Base-by-base conservation (phyloP, 257 asterid species). In the Ajuga chamaepitys region DNA sequence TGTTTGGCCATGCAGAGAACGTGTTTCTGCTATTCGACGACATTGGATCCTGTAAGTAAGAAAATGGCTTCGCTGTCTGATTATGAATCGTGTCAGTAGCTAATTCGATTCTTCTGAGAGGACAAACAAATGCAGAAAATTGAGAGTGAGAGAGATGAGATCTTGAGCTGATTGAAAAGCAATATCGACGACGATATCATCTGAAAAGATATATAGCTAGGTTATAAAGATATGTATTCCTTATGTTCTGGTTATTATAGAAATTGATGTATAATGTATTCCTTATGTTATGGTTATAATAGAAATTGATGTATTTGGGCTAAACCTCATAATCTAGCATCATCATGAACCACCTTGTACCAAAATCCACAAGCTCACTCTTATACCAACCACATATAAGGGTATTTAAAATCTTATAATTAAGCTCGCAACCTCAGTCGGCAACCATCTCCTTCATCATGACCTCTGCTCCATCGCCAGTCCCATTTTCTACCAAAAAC, bases 31-130 rank as follows among this genome's bases (percentile, higher is more conserved):
- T 94, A 89, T 81, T 89, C 96, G 35, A 85, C 86, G 80, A 87
- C 97, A 86, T 93, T 93, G 6, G 97, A 96, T 17, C 96, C 99
- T 7, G 97, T 95, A 66, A 93, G 77, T 58, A 92, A 51, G 74
- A 92, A 92, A 92, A 92, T 16, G 99, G 96, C 70, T 86, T 88
- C 20, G 96, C 92, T 11, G 79, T 44, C 99, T 93, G 62, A 7
- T 56, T 22, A 52, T 18, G 25, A 52, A 52, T 7, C 57, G 11
- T 22, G 2, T 24, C 11, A 24, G 1, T 4, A 52, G 9, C 59
- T 30, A 30, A n/a, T n/a, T n/a, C n/a, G n/a, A n/a, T n/a, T n/a
- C n/a, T n/a, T n/a, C n/a, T 1, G 7, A 30, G 7, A n/a, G n/a
- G n/a, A n/a, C n/a, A n/a, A n/a, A n/a, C n/a, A n/a, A 11, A 16